phyloP scores from a whole-genome alignment of 1,284 basidiomycete species.

The Agaricales sp. region DNA sequence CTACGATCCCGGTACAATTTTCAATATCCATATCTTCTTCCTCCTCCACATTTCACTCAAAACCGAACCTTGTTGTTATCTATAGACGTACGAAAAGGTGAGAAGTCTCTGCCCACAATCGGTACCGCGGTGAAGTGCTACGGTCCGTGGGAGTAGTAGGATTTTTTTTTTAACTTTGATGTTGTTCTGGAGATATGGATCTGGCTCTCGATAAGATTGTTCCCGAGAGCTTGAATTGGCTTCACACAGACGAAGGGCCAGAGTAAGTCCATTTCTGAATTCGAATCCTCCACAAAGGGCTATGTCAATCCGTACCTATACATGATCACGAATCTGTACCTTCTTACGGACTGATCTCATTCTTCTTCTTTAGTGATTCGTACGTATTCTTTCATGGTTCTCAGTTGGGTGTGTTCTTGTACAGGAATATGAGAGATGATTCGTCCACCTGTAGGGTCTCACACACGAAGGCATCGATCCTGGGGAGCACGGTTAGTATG shows the following conservation, averaged over 20 bases:
- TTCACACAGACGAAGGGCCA: constrained; percentile 84
- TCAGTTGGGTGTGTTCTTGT: constrained; percentile 3
- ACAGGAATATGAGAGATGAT: constrained; percentile 3
- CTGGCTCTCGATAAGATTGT: constrained; percentile 84
- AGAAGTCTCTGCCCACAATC: too few species aligned
- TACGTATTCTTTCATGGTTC: constrained; percentile 24
- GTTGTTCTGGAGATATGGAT: constrained; percentile 54
- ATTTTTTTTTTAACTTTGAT: constrained; percentile 1
- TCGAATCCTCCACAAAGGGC: too few species aligned
- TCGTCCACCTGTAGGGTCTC: constrained; percentile 49
- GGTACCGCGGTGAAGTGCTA: too few species aligned
- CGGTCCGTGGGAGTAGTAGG: background rate
- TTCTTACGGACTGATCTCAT: too few species aligned
- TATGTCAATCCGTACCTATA: too few species aligned
- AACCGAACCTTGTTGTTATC: constrained; percentile 10
- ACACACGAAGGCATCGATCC: constrained; percentile 81
- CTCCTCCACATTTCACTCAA: too few species aligned
- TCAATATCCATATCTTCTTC: background rate
- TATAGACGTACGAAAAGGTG: constrained; percentile 2
- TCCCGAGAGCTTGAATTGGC: constrained; percentile 80
- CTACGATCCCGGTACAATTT: constrained; percentile 52
- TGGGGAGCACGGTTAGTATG: constrained; percentile 75
- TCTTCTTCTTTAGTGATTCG: constrained; percentile 55
- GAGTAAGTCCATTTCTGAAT: constrained; percentile 45
- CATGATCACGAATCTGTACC: too few species aligned